Base-by-base conservation (phyloP, 2,329 filamentous ascomycete genomes). In the Byssothecium circinans region DNA sequence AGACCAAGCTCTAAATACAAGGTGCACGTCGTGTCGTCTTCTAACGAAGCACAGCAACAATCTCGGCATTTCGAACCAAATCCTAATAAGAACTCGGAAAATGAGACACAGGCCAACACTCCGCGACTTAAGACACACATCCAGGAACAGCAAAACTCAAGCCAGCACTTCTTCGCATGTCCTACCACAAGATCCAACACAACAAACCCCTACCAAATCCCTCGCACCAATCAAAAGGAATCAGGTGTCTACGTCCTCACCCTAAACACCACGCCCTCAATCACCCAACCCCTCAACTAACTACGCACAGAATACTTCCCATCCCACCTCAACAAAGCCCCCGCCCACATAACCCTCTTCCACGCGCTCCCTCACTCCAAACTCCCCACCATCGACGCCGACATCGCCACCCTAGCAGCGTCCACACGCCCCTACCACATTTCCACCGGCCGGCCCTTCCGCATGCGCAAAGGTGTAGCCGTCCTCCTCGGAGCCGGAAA, bases 291-390 rank as follows among this genome's bases (percentile, higher is more conserved):
- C 3, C 67, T 77, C 59, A 73, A 73, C 34, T 51, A 57, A 4
- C 56, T 75, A 35, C 65, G 74, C 22, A 62, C 67, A 15, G 54
- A 61, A 22, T 73, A 75, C 56, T 77, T 77, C 40, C 74, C 74
- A 0, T 60, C 58, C n/a, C 61, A 64, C 8, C 56, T 75, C 47
- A 76, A 77, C 53, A 70, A 70, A 32, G 70, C 71, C 1, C 69
- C 68, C 2, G 74, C 74, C 4, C 74, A 77, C 49, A 52, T 77
- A 15, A 76, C 74, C 1, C 63, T 77, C 2, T 77, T 76, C 56
- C 74, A 77, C 50, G 74, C 74, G 5, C 62, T 77, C 20, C 74
- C 75, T 0, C 68, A 65, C 36, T 74, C 70, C 32, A 67, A 69
- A 40, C 56, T 75, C 14, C 52, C 57, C 29, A 49, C 50, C 20